Base-by-base conservation (phyloP, 2,329 filamentous ascomycete genomes). In the Fusarium sp. region DNA sequence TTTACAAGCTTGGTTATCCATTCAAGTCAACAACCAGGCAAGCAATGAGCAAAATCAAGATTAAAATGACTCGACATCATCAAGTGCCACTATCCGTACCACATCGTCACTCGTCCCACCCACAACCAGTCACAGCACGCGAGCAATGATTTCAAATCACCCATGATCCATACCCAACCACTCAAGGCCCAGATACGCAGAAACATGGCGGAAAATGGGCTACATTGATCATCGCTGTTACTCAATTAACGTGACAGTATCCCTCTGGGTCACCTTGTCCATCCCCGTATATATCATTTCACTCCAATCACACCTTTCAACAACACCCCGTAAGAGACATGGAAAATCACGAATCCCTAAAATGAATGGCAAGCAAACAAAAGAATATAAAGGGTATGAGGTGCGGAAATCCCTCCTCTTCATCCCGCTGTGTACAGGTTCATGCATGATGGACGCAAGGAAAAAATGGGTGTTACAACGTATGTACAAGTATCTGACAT, bases 401-500 rank as follows among this genome's bases (percentile, higher is more conserved):
- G 63, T 40, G 63, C 32, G 47, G 37, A 27, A 35, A 65, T 63
- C 72, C 59, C 64, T 43, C 50, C 30, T 50, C 63, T 69, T 63
- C 67, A 57, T 70, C 73, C 73, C 64, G 71, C 72, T 71, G 37
- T 70, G 62, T 59, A 69, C 37, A 69, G 63, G 64, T 56, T 69
- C 72, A 68, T 73, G 65, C 47, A 64, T 66, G 72, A 65, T 52
- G 30, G 47, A 73, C 73, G 43, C 59, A 73, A 76, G 66, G 69
- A 68, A 74, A 74, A 58, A 37, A 37, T 58, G 54, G 69, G 65
- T 72, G 73, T 78, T 78, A 69, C 71, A 77, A 68, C 72, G 67
- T 79, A 79, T 79, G 67, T 79, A 79, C 77, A 76, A 47, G 64
- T 79, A 77, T 79, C 68, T 79, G 77, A 76, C 77, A 79, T 74